Base-by-base conservation (phyloP, 75 land plant species). In the Ceratopteris richardii region DNA sequence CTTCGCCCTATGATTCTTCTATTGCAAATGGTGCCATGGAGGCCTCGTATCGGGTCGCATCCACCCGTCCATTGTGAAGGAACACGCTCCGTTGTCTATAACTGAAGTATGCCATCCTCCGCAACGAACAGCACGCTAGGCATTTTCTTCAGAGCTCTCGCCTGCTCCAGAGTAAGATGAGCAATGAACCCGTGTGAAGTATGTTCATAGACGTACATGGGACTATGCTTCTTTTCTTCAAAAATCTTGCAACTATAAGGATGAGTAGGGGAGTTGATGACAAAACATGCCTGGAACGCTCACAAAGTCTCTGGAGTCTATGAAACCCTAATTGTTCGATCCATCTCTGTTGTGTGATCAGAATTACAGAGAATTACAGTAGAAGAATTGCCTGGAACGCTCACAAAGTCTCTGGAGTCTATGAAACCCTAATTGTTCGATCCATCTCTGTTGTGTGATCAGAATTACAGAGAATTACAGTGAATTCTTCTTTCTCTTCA, bases 181-280 rank as follows among this genome's bases (percentile, higher is more conserved):
- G 90, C 90, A 26, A 91, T 79, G 67, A 88, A 88, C 24, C 94
- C 94, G 41, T 82, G 86, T 72, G 86, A 79, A 18, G 82, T 81
- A 47, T 72, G 80, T 66, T 64, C 61, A 69, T 86, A 88, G 13
- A 28, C 1, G 39, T 67, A 62, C 1, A 60, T 33, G 37, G 37
- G 37, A 6, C 50, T 17, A 6, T 46, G 13, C 14, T n/a, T 2
- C 50, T n/a, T 17, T 46, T 14, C 14, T 4, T n/a, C 14, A 3
- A 18, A n/a, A n/a, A 6, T 46, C 50, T 21, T 18, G 22, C 50
- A 3, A 17, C 50, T n/a, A 5, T 2, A 6, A 21, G 50, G n/a
- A n/a, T n/a, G n/a, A n/a, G n/a, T n/a, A n/a, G n/a, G n/a, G n/a
- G n/a, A n/a, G n/a, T n/a, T n/a, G n/a, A n/a, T n/a, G n/a, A n/a